Conservation (phyloP, 352 stramenopile genomes). For the Globisporangium acanthophoron region DNA sequence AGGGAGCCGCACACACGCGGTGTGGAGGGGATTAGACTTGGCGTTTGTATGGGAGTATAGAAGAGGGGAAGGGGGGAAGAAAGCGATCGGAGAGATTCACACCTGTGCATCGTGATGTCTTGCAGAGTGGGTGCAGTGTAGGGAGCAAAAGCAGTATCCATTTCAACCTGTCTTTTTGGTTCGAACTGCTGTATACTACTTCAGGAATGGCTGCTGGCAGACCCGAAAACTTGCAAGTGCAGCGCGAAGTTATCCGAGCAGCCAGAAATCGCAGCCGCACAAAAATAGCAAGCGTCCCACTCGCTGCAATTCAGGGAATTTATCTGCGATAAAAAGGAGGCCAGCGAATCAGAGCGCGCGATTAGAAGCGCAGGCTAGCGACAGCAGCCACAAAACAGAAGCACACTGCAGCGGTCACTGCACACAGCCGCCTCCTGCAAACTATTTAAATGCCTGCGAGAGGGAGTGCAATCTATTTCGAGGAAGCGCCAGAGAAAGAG, state of each 20-base stretch:
- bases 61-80: background rate
- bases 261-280: background rate
- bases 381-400: background rate
- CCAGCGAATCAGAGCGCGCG: too few relatives aligned
- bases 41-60: background rate
- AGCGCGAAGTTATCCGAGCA: background rate
- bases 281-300: too few relatives aligned
- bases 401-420: too few relatives aligned
- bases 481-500: background rate
- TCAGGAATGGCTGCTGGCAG: too few relatives aligned
- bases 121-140: background rate
- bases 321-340: too few relatives aligned
- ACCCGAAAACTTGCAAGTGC: background rate
- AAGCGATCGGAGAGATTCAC: background rate
- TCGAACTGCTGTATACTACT: too few relatives aligned
- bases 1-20: background rate
- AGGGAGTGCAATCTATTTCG: background rate
- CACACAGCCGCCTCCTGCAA: background rate
- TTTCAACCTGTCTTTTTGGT: too few relatives aligned
- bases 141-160: too few relatives aligned
- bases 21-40: background rate
- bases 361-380: background rate
- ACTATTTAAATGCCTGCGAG: background rate
- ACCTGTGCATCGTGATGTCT: background rate
- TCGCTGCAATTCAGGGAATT: too few relatives aligned